Percentiles rank a stretch among this genome's conserved stretches.
These are phyloP conservation scores for Tranzscheliella williamsii DNA, from an alignment of 1,284 basidiomycete genomes.

Conservation along the genomic window DNA sequence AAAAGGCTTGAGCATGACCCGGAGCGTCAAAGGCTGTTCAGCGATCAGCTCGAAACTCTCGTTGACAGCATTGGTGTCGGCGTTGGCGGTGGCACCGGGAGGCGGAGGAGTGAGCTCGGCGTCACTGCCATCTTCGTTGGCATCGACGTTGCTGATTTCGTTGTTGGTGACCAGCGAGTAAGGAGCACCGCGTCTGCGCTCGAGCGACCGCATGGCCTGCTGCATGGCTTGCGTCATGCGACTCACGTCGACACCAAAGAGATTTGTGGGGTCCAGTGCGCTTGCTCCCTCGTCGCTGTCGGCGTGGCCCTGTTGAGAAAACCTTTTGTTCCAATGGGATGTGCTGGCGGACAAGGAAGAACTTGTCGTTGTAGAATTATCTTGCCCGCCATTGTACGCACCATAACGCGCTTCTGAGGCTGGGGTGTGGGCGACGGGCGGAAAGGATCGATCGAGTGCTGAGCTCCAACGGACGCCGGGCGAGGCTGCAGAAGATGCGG, in stretches of 20 bases:
- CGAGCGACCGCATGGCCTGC: constrained; percentile 37
- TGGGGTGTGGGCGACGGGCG: neutral
- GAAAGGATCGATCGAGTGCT: constrained; percentile 17
- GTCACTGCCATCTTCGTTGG: constrained; percentile 28
- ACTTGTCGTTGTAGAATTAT: too few species aligned
- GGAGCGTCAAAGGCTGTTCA: constrained; percentile 34
- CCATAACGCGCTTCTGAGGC: too few species aligned
- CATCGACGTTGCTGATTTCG: constrained; percentile 13
- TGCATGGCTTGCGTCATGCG: constrained; percentile 37
- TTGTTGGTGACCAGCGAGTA: constrained; percentile 41
- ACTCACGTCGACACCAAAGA: constrained; percentile 32
- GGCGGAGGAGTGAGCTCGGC: constrained; percentile 15
- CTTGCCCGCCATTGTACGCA: too few species aligned
- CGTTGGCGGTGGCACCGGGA: constrained; percentile 9
- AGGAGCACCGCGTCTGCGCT: constrained; percentile 25
- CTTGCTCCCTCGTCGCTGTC: too few species aligned
- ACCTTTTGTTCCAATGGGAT: too few species aligned
- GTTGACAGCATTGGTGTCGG: constrained; percentile 33
- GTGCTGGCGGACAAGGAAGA: too few species aligned
- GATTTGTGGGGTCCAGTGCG: constrained; percentile 25
- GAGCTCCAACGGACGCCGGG: constrained; percentile 38
- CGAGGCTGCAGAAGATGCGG: constrained; percentile 6
- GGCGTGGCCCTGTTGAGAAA: too few species aligned
- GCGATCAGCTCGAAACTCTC: constrained; percentile 41
- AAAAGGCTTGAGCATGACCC: constrained; percentile 41